Evolutionary conservation across 2,329 filamentous ascomycete species (phyloP).

Genomic region (Gaeumannomyces sp.): DNA sequence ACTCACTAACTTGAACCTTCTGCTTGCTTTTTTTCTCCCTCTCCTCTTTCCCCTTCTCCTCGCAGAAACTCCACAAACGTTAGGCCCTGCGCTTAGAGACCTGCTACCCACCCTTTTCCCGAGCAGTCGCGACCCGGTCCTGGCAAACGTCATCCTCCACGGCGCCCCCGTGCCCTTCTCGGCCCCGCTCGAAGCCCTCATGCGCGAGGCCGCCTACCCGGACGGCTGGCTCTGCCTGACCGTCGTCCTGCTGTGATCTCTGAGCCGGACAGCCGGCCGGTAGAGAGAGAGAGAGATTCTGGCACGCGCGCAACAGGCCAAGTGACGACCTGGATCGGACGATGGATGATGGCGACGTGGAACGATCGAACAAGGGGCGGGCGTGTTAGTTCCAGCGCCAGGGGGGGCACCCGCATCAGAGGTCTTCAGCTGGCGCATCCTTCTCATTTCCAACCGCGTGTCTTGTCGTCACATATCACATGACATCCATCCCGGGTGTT

Average conservation of each 20-base stretch:
- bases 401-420: no score
- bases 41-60: no score
- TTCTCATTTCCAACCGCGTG: background rate
- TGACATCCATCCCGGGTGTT: background rate
- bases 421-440: background rate
- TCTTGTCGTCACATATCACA: background rate
- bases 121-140: constrained; percentile 73
- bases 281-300: no score
- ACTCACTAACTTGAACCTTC: background rate
- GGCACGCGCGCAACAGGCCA: no score
- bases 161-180: constrained; percentile 76
- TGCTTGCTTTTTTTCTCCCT: background rate
- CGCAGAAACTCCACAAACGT: constrained; percentile 34
- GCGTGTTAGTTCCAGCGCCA: background rate
- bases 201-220: constrained; percentile 75
- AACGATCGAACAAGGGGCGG: background rate
- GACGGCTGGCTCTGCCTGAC: constrained; percentile 89
- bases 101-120: constrained; percentile 81
- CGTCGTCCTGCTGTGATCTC: constrained; percentile 57
- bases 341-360: background rate
- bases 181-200: constrained; percentile 75
- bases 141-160: constrained; percentile 81
- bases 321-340: background rate
- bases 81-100: constrained; percentile 71
- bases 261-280: no score